Base-by-base conservation (phyloP, 2,329 filamentous ascomycete species). In the Zymoseptoria passerinii region DNA sequence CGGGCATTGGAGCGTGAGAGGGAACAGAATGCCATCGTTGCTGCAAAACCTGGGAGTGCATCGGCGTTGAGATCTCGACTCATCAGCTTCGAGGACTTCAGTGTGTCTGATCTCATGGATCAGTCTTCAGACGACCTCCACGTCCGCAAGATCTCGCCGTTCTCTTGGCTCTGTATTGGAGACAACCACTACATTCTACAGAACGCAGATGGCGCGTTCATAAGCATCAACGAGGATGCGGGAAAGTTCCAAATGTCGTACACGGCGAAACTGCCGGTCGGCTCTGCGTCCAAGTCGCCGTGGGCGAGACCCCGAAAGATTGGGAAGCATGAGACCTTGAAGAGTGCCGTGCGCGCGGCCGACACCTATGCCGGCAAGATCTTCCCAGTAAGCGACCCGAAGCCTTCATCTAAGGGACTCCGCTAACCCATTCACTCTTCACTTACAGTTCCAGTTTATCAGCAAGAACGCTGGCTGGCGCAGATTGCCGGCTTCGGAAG, bases 21-120 rank as follows among this genome's bases (percentile, higher is more conserved):
- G 73, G 71, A 78, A 71, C 66, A 77, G 48, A 55, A 65, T 35
- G 65, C 61, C 19, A 10, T 55, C 8, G 51, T 28, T 19, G 48
- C 58, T 53, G 8, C 54, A 35, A 29, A 13, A n/a, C 48, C 28
- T 20, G 50, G 7, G 29, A 48, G 28, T 5, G 35, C 28, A 3
- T 54, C 53, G 29, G 53, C 16, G 8, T 40, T 53, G 1, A 20
- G 27, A 1, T 51, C 48, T 10, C 50, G 58, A 10, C 55, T 66
- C 53, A 76, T 96, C 28, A 87, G 83, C 0, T 95, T 97, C 68
- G 92, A 89, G 7, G 90, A 96, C 66, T 99, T 97, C 72, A 92
- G 88, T 2, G 85, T 99, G n/a, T 86, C 91, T 63, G 94, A 97
- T 67, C 81, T 99, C 13, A 87, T 99, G 40, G 81, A 86, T 50